Evolutionary conservation across 2,329 filamentous ascomycete genomes (phyloP), one percentile per base, ranked within the genome.

Genomic region (Thelonectria olida): DNA sequence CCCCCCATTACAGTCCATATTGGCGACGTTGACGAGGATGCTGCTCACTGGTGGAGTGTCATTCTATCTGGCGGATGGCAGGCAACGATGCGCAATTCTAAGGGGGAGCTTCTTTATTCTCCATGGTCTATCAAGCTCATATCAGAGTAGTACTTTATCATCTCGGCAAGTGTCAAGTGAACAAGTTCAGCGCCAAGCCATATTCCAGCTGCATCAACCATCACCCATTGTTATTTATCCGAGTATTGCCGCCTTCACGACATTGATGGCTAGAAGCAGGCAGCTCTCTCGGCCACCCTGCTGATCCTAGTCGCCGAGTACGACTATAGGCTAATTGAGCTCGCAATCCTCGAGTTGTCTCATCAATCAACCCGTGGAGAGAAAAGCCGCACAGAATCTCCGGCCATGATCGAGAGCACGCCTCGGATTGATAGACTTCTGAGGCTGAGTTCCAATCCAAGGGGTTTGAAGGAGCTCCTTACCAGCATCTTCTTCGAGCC

Each of bases 41-140:
- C 71, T n/a, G 68, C 63, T 63, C 61, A 64, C 17, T 76, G 73
- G 73, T 76, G 73, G 74, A 52, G 54, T 59, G 61, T 65, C 22
- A 56, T 76, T 52, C 64, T 75, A 5, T 67, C 66, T 2, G 17
- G 65, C 5, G 67, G 71, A 39, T 76, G 72, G 74, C 51, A 61
- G 42, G 66, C 69, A 38, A 65, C 60, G 39, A 67, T 70, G 23
- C 25, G 36, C 41, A 71, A 62, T 44, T 49, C 28, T 8, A 55
- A 55, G 5, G 58, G n/a, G 12, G 31, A 58, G 25, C 47, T 72
- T 66, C 62, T 69, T 17, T 23, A 63, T 25, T 63, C 60, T 15
- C 62, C 62, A n/a, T 67, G 62, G 55, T 63, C 60, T 5, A 50
- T 27, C 3, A 50, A 39, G 6, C 28, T 64, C 3, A 22, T 4